Evolutionary conservation across 1,284 basidiomycete genomes (phyloP).

Genomic region (Papiliotrema fonsecae): DNA sequence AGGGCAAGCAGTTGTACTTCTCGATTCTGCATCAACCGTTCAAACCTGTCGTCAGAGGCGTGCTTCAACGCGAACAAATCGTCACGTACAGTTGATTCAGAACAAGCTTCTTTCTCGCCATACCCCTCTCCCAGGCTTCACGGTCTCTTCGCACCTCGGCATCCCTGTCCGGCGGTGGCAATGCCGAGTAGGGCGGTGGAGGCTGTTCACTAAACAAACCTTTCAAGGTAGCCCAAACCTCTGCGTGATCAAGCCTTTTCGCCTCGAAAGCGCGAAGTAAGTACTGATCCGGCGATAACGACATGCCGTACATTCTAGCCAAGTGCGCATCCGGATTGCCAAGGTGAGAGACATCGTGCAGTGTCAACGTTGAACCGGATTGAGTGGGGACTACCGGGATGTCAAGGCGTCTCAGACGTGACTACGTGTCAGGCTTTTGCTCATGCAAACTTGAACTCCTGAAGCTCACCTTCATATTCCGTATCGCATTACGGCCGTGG

Average conservation of each 20-base stretch:
- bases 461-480: constrained; percentile 17
- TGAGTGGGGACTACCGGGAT: constrained; percentile 20
- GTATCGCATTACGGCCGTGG: constrained; percentile 14
- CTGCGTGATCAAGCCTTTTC: constrained; percentile 65
- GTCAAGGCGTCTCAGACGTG: constrained; percentile 20
- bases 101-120: constrained; percentile 33
- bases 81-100: constrained; percentile 34
- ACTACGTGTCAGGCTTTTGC: neutral
- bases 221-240: constrained; percentile 63
- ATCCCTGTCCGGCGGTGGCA: constrained; percentile 12
- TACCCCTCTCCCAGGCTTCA: constrained; percentile 33
- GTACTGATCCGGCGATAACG: constrained; percentile 53
- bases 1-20: constrained; percentile 81
- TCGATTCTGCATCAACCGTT: constrained; percentile 58
- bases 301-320: constrained; percentile 62
- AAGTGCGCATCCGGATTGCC: constrained; percentile 58
- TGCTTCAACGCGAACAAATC: constrained; percentile 3
- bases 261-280: constrained; percentile 57
- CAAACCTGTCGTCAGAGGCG: constrained; percentile 54
- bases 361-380: constrained; percentile 54
- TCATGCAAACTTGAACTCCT: neutral
- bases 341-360: constrained; percentile 59
- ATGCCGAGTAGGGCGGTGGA: constrained; percentile 27
- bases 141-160: constrained; percentile 17
- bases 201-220: constrained; percentile 48